Evolutionary conservation across 768 basidiomycete species (phyloP), one percentile per base, ranked within the genome.

Genomic region (Pleurotus salmoneostramineus): DNA sequence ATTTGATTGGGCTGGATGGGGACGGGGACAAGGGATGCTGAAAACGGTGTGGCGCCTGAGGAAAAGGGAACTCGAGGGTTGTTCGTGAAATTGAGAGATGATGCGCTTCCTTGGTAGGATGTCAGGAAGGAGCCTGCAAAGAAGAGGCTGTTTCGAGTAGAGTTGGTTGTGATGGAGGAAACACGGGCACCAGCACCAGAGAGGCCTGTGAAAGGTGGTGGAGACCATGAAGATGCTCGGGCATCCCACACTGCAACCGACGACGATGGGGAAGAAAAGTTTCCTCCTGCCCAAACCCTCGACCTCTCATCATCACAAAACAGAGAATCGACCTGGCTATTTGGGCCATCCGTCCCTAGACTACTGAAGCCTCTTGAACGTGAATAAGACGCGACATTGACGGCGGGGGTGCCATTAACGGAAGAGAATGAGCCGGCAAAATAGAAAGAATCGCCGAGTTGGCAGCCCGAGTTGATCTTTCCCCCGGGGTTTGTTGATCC

Each of bases 51-150:
- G 11, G 93, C 91, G 31, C 90, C 87, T 1, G 83, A 68, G 17
- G 93, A 94, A 64, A 84, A 87, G 10, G 92, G 92, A 3, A 94
- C 86, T 59, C 89, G 94, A 8, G 92, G 92, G 66, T 93, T 94
- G 66, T 88, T 88, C 43, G 86, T 85, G 60, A 81, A 80, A 66
- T 85, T 89, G 49, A 83, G 63, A 44, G 64, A 56, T 12, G 72
- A 66, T 34, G 77, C 71, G 60, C 75, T 80, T 46, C 85, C 84
- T 32, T 72, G 71, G 67, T 92, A 95, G 1, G 83, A 74, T 2
- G 91, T 89, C 56, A 89, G 64, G 76, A 99, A 99, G 10, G 88
- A 88, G 40, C 97, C 97, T 0, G 89, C 81, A 66, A 98, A 95
- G 68, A 95, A 88, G 56, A 98, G 73, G 61, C 89, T 91, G 10